Evolutionary conservation across 169 alveolate species (phyloP).

Genomic region (Perkinsus marinus): DNA sequence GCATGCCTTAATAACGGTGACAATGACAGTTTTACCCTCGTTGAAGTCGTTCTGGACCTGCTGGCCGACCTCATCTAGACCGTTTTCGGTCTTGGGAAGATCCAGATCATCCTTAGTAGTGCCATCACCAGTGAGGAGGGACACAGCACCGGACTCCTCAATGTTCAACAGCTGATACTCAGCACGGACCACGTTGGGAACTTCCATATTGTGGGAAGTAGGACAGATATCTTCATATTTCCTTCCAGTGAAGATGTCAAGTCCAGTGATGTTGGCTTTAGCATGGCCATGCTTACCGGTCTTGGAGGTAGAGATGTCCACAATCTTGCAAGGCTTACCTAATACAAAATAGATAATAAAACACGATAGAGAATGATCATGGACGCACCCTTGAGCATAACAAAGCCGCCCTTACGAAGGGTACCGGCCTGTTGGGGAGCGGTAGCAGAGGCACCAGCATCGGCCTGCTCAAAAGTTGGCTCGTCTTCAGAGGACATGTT

Average conservation of each 20-base stretch:
- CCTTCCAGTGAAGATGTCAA: constrained; percentile 92
- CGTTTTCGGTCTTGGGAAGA: constrained; percentile 85
- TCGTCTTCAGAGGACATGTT: constrained; percentile 38
- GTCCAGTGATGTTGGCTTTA: constrained; percentile 92
- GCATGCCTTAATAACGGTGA: constrained; percentile 70
- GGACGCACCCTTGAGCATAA: constrained; percentile 84
- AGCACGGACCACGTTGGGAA: not conserved
- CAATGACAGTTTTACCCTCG: constrained; percentile 65
- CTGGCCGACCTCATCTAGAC: constrained; percentile 72
- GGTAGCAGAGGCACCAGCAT: constrained; percentile 89
- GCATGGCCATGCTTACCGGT: constrained; percentile 99
- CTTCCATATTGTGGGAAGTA: constrained; percentile 90
- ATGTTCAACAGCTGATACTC: constrained; percentile 78
- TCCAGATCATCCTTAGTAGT: constrained; percentile 84
- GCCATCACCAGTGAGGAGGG: constrained; percentile 82
- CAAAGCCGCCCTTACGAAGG: constrained; percentile 86
- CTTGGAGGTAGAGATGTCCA: constrained; percentile 86
- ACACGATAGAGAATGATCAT: not conserved
- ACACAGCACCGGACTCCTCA: constrained; percentile 80
- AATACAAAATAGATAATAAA: not conserved
- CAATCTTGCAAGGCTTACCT: constrained; percentile 48
- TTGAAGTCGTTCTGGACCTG: constrained; percentile 59
- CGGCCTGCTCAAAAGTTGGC: constrained; percentile 51
- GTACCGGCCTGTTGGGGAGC: constrained; percentile 91
- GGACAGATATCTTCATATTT: constrained; percentile 93